A percentile compares a stretch with the other conserved stretches of the same genome.
Evolutionary conservation across 257 asterid genomes (phyloP).

Genomic region (Nicotiana benthamiana): DNA sequence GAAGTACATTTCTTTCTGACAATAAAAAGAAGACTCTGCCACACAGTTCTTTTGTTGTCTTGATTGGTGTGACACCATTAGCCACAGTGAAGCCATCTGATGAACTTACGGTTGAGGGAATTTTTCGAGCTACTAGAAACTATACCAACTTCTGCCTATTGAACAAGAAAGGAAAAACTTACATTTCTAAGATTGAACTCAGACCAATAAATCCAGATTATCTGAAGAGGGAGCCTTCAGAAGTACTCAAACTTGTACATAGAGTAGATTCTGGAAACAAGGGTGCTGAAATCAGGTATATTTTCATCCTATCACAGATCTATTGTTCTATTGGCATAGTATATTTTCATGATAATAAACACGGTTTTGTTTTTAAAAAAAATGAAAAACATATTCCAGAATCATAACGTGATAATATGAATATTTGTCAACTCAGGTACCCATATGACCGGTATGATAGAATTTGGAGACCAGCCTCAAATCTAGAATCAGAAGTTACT

Average conservation of each 20-base stretch:
- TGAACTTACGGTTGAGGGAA: constrained; percentile 28
- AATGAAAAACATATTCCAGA: not conserved
- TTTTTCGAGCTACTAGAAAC: constrained; percentile 34
- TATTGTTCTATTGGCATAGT: not conserved
- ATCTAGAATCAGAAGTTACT: constrained; percentile 27
- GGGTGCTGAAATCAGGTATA: constrained; percentile 39
- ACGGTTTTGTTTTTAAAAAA: not conserved
- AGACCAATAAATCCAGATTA: constrained; percentile 33
- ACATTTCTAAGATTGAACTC: constrained; percentile 41
- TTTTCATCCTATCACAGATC: not conserved
- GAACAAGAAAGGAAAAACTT: constrained; percentile 32
- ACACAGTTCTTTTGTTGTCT: constrained; percentile 25
- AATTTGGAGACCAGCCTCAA: constrained; percentile 36
- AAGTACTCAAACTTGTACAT: constrained; percentile 37
- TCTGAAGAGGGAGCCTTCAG: constrained; percentile 21
- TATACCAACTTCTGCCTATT: constrained; percentile 42
- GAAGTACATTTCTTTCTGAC: constrained; percentile 43
- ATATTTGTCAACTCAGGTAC: constrained; percentile 31
- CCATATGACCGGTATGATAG: constrained; percentile 39
- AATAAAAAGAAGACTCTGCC: constrained; percentile 19
- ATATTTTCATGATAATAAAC: not conserved
- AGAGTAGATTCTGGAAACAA: constrained; percentile 38
- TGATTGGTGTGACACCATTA: constrained; percentile 36
- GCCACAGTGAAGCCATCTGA: constrained; percentile 23
- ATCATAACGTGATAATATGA: not conserved